Evolutionary conservation across 805 yeast genomes (phyloP), one percentile per base, ranked within the genome.

Genomic region (Yamadazyma takamatsuzukensis): DNA sequence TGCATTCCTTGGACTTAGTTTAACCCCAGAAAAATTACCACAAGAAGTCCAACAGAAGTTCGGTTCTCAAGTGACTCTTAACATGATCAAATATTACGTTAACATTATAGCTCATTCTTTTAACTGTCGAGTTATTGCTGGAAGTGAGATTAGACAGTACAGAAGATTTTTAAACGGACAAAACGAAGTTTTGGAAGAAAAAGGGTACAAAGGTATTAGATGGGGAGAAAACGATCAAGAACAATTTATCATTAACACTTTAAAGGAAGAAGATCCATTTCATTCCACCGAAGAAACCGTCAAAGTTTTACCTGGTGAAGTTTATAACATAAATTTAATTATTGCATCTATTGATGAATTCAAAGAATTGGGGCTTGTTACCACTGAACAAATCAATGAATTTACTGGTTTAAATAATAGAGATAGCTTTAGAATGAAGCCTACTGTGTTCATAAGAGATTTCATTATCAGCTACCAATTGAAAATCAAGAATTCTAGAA

Each of bases 161-260:
- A 77, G 96, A 68, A 77, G 97, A 54, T 93, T 90, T 51, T 75
- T 93, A 53, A 95, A 95, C 24, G 98, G 98, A 33, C 98, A 93
- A 68, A 81, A 89, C 38, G 95, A 87, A 53, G 68, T 88, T 34
- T 93, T 88, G 43, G 90, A 89, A 23, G 98, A 90, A 65, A 75
- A 80, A 53, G 96, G 86, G 45, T 85, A 83, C 63, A 89, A 90
- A 61, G 96, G 96, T 53, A 94, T 89, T 34, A 83, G 74, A 17
- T 84, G 94, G 94, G 73, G 82, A 33, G 95, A 84, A 62, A 70
- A 80, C 23, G 83, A 83, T 57, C 93, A 83, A 61, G 95, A 84
- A 62, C 67, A 68, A 23, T 52, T 55, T 15, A 64, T 83, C 37
- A 62, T 81, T 36, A 56, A 55, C 38, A 68, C 61, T 48, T 23